Conservation (phyloP, 139 green algal genomes). For the Diplosphaera chodatii region DNA sequence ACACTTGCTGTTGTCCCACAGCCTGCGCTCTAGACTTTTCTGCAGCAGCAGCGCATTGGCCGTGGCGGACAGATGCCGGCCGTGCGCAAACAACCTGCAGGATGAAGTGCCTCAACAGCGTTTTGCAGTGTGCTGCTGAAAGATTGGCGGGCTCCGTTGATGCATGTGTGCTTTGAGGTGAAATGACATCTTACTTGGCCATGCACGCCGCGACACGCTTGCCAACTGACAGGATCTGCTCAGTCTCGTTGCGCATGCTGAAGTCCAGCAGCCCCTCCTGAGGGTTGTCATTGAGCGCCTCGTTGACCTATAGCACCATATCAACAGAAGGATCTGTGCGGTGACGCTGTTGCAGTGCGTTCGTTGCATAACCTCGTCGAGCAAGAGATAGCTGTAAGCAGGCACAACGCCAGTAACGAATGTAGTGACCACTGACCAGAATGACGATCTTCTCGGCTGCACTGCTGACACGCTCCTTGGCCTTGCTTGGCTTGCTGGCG, state of each 20-base stretch:
- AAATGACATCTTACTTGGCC: slow-evolving; percentile 28
- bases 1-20: slow-evolving; percentile 42
- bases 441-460: slow-evolving; percentile 71
- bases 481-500: slow-evolving; percentile 35
- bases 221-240: slow-evolving; percentile 38
- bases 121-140: no score
- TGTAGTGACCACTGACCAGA: slow-evolving; percentile 49
- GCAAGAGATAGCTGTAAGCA: no score
- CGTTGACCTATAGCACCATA: slow-evolving; percentile 50
- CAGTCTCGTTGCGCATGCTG: slow-evolving; percentile 54
- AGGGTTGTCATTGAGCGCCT: slow-evolving; percentile 50
- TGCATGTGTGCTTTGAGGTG: no score
- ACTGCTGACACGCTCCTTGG: slow-evolving; percentile 51
- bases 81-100: slow-evolving; percentile 42
- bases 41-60: slow-evolving; percentile 45
- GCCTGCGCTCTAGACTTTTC: slow-evolving; percentile 43
- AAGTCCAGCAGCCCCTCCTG: slow-evolving; percentile 57
- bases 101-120: no score
- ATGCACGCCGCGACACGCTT: slow-evolving; percentile 50
- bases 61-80: slow-evolving; percentile 36
- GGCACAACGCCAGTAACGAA: no score
- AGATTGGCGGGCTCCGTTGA: no score
- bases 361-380: no score
- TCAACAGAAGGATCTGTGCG: neutral
- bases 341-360: neutral